A percentile compares a stretch with the other conserved stretches of the same genome.
These are phyloP conservation scores for Rhodofomes roseus DNA, from an alignment of 1,284 basidiomycete genomes.

Conservation along the genomic window DNA sequence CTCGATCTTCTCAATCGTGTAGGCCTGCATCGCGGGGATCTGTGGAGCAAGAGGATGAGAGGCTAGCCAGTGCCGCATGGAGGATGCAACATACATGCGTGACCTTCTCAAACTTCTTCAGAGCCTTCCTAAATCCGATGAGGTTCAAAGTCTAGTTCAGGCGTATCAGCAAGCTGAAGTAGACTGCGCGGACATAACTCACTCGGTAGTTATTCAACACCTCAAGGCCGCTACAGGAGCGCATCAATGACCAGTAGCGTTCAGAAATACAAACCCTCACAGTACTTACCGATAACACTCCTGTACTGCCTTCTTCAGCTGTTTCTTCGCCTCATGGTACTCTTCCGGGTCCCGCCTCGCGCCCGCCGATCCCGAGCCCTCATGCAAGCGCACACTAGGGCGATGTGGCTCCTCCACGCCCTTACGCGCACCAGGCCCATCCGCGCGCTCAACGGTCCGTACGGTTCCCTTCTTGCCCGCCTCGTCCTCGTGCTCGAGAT, in stretches of 20 bases:
- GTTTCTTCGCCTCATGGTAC: slow-evolving; percentile 80
- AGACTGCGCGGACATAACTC: slow-evolving; percentile 22
- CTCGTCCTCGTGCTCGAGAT: neutral
- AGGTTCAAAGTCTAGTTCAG: slow-evolving; percentile 72
- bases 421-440: neutral
- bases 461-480: neutral
- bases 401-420: neutral
- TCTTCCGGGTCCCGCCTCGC: slow-evolving; percentile 59
- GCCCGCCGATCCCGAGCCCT: neutral
- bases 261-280: neutral
- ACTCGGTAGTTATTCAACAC: slow-evolving; percentile 85
- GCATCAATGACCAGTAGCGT: neutral
- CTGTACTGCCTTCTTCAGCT: slow-evolving; percentile 76
- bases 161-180: neutral
- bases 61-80: neutral
- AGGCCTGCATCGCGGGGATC: slow-evolving; percentile 64
- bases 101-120: slow-evolving; percentile 93
- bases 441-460: neutral
- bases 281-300: slow-evolving; percentile 77
- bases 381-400: neutral
- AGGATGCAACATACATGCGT: slow-evolving; percentile 47
- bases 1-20: slow-evolving; percentile 48
- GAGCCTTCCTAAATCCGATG: slow-evolving; percentile 86
- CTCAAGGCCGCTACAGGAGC: slow-evolving; percentile 57
- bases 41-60: slow-evolving; percentile 18